Evolutionary conservation across 2,329 filamentous ascomycete species (phyloP), one percentile per base, ranked within the genome.

Genomic region (Fusarium humuli): DNA sequence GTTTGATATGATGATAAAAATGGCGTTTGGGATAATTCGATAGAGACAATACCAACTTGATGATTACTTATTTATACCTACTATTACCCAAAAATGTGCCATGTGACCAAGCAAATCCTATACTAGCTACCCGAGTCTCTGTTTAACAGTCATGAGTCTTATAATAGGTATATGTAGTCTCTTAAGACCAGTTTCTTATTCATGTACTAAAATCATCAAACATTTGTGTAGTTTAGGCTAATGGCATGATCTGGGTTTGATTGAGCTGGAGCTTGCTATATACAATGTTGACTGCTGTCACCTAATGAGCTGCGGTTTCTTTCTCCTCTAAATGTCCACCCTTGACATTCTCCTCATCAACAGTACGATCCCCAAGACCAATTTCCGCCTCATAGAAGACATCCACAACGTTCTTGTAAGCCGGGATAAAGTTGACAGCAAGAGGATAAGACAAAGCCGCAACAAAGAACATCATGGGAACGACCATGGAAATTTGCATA

Each of bases 391-490:
- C 80, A 11, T 81, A 81, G 68, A 86, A 86, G 3, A 84, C 83
- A 75, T 94, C 91, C 5, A 90, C 87, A 1, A 89, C 86, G 57
- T 86, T 81, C 34, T 85, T 82, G 76, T 94, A 93, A 5, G 83
- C 79, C 0, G 90, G 88, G 7, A 89, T 81, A 71, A 92, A 92
- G 79, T 94, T 94, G 65, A 90, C 88, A 9, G 84, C 84, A 22
- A 88, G 42, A 0, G 88, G 84, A 66, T 91, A 91, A 1, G 83
- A 80, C 82, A 81, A 85, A 1, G 88, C 86, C 5, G 81, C 82
- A 9, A 88, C 77, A 75, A 91, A 88, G 72, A 91, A 90, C 53
- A 75, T 73, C 42, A 91, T 75, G 0, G 91, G 91, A 2, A 94
- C 90, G 12, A 89, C 82, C 88, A 93, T 91, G 7, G 89, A 87